Base-by-base conservation (phyloP, 345 rosid species). In the Sonneratia caseolaris region DNA sequence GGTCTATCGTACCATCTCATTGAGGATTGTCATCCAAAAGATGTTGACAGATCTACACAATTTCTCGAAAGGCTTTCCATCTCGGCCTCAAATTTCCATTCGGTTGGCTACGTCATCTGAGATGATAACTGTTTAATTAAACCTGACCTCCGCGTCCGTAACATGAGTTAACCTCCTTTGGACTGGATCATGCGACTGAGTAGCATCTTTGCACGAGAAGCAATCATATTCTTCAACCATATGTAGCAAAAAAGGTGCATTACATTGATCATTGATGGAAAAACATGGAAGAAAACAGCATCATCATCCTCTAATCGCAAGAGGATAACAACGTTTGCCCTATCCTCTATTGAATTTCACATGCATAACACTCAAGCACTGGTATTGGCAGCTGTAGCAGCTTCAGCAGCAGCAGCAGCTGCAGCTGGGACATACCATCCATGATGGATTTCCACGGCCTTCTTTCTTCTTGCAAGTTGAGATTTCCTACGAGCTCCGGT, bases 401-500 rank as follows among this genome's bases (percentile, higher is more conserved):
- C 84, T 3, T 48, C 53, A 19, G 59, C 2, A 14, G 56, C 69
- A 43, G 64, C 70, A 51, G 71, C 76, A 1, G 73, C 76, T 1
- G 73, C 53, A 24, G 76, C 83, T n/a, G 98, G 96, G 67, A 83
- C 75, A 49, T 89, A 94, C 97, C 97, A 95, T 70, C 92, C 93
- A 64, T 85, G 97, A 79, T 87, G 97, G 71, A 95, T 87, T 79
- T 86, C 93, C 21, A 91, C 92, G 18, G 88, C 86, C 82, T 85
- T 91, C 83, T 95, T 95, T 77, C 91, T 90, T 79, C 97, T 74
- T 32, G 99, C 99, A 38, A 95, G 91, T 45, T 92, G 82, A 15
- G 99, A 91, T 82, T 95, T 95, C 66, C 98, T 82, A 62, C 86
- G 87, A 0, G 93, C 93, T 55, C 93, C 98, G 0, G 96, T 91